Evolutionary conservation across 2,329 filamentous ascomycete genomes (phyloP), one percentile per base, ranked within the genome.

Genomic region (Myriosclerotinia duriaeana): DNA sequence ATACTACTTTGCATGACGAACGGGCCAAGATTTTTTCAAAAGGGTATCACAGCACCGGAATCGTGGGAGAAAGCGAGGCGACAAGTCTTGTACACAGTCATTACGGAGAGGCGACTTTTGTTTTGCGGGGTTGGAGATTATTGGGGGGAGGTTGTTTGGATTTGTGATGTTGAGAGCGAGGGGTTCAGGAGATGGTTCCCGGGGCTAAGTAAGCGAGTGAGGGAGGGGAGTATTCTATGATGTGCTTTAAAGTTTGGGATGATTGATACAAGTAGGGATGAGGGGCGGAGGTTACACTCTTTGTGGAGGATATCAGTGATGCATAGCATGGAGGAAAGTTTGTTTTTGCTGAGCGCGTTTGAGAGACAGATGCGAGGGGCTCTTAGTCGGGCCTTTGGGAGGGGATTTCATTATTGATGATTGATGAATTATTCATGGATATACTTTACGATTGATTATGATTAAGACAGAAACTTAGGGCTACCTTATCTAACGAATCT

Each of bases 41-140:
- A 5, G 72, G 73, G 68, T 67, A 67, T 67, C 53, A 76, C 74
- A 75, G 74, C 67, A 76, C 74, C 74, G 70, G 65, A 40, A 61
- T 71, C 72, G 72, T 63, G 67, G 70, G 69, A 68, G 66, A 72
- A 65, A 69, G 66, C 64, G 74, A 75, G 75, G 75, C 74, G 72
- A 76, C 74, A 75, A 73, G 70, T 63, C 44, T 58, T n/a, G n/a
- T 50, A 50, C 58, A 72, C 74, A 68, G 70, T 75, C 74, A 63
- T 71, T 73, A 72, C 69, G 70, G 71, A 69, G 71, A 70, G 69
- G 69, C 55, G 67, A 64, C 71, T 50, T 2, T 36, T 14, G 26
- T 30, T 12, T 53, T 38, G 22, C 17, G 20, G 17, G 22, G 53
- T 44, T 22, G 34, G 20, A 59, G 30, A 60, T 50, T 15, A 30